A percentile compares a stretch with the other conserved stretches of the same genome.
Evolutionary conservation across 257 asterid species (phyloP).

Genomic region (Gentiana dahurica): DNA sequence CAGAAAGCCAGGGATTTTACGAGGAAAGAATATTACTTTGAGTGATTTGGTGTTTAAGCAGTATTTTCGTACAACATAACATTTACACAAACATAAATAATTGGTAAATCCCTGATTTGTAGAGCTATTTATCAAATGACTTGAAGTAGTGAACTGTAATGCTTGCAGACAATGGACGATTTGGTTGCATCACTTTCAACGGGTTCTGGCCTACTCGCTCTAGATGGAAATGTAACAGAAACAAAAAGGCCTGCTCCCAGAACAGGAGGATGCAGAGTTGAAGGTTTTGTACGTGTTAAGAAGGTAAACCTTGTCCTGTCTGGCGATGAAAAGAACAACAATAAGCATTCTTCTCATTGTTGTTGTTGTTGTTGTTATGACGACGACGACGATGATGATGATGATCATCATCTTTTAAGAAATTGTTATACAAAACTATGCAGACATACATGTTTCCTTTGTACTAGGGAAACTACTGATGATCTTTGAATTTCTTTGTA

Average conservation of each 20-base stretch:
- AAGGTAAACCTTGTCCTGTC: conserved; percentile 35
- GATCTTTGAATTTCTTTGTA: conserved; percentile 9
- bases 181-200: conserved; percentile 68
- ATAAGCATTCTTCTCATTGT: no score
- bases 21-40: background rate
- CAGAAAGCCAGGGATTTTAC: background rate
- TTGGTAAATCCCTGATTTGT: background rate
- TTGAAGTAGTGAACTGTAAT: background rate
- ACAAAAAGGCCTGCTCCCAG: conserved; percentile 83
- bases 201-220: conserved; percentile 37
- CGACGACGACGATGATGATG: no score
- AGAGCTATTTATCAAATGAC: no score
- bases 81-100: no score
- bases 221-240: conserved; percentile 32
- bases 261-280: conserved; percentile 92
- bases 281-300: conserved; percentile 94
- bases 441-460: no score
- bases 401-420: no score
- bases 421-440: no score
- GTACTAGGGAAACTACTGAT: no score
- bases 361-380: no score
- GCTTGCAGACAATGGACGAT: conserved; percentile 74
- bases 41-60: background rate
- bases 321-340: conserved; percentile 29
- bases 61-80: no score